A percentile compares a stretch with the other conserved stretches of the same genome.
phyloP scores from a whole-genome alignment of 768 basidiomycete species.

The Psilocybe tampanensis region DNA sequence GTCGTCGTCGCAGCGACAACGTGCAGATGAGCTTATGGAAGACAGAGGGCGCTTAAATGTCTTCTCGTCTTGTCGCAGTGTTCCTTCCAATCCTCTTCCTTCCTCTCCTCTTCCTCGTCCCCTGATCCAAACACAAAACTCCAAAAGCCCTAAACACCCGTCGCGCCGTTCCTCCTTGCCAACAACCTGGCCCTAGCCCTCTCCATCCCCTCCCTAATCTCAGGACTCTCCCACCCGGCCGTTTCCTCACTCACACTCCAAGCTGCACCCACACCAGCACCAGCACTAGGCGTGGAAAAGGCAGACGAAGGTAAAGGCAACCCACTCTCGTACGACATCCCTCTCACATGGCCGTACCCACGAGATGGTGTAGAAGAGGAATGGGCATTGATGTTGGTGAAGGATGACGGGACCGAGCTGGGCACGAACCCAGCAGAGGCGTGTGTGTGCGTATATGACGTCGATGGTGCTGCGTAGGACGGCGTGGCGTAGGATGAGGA shows the following conservation, averaged over 20 bases:
- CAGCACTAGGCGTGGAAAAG: conserved; percentile 1
- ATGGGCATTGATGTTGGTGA: background rate
- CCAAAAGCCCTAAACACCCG: background rate
- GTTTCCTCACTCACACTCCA: conserved; percentile 42
- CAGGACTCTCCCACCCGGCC: conserved; percentile 58
- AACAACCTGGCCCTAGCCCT: conserved; percentile 53
- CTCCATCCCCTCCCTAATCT: conserved; percentile 74
- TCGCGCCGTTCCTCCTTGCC: conserved; percentile 10
- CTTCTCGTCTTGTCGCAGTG: too few species aligned
- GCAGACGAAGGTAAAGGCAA: conserved; percentile 3
- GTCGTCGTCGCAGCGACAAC: too few species aligned
- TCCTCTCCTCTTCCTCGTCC: background rate
- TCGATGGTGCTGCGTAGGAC: conserved; percentile 15
- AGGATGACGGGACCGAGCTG: conserved; percentile 9
- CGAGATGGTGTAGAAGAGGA: background rate
- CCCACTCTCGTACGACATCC: conserved; percentile 23
- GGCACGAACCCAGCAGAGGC: conserved; percentile 17
- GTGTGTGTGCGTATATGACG: conserved; percentile 9
- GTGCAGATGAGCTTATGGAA: too few species aligned
- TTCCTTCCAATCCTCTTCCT: background rate
- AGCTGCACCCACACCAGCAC: conserved; percentile 8
- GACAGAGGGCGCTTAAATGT: too few species aligned
- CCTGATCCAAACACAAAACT: background rate
- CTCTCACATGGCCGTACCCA: conserved; percentile 21
- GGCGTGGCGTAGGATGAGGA: conserved; percentile 1